Evolutionary conservation across 345 rosid genomes (phyloP), one percentile per base, ranked within the genome.

Genomic region (Ricinus communis): DNA sequence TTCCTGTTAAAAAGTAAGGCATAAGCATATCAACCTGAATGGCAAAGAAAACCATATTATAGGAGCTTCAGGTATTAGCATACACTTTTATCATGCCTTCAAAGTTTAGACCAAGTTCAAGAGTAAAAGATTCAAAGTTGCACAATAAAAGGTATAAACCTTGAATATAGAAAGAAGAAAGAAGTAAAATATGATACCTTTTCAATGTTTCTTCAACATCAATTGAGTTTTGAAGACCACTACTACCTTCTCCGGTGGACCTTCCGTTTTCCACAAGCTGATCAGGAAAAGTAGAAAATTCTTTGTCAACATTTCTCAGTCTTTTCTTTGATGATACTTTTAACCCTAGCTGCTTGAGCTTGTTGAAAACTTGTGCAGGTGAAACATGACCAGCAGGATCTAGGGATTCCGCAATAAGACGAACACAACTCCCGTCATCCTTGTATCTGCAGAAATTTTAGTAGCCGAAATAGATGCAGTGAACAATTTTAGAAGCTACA

Each of bases 281-380:
- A 59, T 76, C 76, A 72, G 69, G 52, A 69, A 31, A 47, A n/a
- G 59, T 40, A 61, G 81, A 43, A 68, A 41, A 68, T 65, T 76
- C 50, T 65, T 66, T 75, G 57, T 71, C 82, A 43, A 22, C 58
- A 28, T 24, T 12, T 43, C 80, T 76, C 38, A 58, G 76, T 81
- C 89, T 87, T 87, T 85, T 92, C 84, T 71, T 82, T 73, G 80
- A 72, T 41, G 74, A 81, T 56, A 75, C 59, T 70, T 65, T 65
- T 57, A 92, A 76, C 73, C 96, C 99, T 38, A 92, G 83, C 79
- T 87, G 88, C 82, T 92, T 95, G 66, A 95, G 97, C 85, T 85
- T 95, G 82, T 87, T 95, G 62, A 87, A 72, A 79, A 95, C 88
- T 86, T 92, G 97, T 74, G 87, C 86, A 66, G 90, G 84, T 59